phyloP scores from a whole-genome alignment of 768 basidiomycete genomes.

The Agaricus blazei region DNA sequence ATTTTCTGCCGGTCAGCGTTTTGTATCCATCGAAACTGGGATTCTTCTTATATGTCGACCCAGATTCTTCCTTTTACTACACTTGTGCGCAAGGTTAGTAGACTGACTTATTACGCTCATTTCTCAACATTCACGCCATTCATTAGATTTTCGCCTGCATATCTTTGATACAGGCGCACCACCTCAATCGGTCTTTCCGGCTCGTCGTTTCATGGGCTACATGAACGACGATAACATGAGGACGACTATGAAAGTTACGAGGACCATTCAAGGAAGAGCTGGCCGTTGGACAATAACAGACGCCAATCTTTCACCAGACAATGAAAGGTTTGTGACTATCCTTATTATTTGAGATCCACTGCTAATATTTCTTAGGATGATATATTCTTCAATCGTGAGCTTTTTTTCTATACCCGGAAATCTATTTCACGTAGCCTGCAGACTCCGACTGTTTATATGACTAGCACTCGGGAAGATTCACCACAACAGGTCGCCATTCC shows the following conservation, averaged over 20 bases:
- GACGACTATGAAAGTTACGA: slow-evolving; percentile 41
- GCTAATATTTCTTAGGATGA: slow-evolving; percentile 50
- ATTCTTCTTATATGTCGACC: slow-evolving; percentile 2
- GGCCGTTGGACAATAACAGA: slow-evolving; percentile 96
- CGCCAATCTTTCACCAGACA: slow-evolving; percentile 84
- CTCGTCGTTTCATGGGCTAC: slow-evolving; percentile 8
- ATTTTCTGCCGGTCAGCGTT: slow-evolving; percentile 59
- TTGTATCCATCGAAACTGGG: background rate
- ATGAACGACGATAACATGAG: slow-evolving; percentile 25
- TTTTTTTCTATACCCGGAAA: background rate
- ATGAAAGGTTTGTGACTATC: slow-evolving; percentile 56
- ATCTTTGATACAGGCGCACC: slow-evolving; percentile 75
- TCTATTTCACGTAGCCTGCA: slow-evolving; percentile 19
- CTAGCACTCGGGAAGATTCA: slow-evolving; percentile 61
- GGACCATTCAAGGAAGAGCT: slow-evolving; percentile 69
- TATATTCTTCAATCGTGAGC: slow-evolving; percentile 85
- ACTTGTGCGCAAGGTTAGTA: slow-evolving; percentile 77
- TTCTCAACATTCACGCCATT: background rate
- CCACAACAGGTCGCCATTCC: slow-evolving; percentile 57
- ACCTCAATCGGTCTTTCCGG: slow-evolving; percentile 19
- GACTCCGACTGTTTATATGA: slow-evolving; percentile 73
- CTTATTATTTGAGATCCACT: background rate
- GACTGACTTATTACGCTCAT: background rate
- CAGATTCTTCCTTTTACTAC: slow-evolving; percentile 90
- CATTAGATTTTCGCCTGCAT: slow-evolving; percentile 81